These are phyloP conservation scores for Penicillium sp. DNA, from an alignment of 2,329 filamentous ascomycete genomes.

Conservation along the genomic window DNA sequence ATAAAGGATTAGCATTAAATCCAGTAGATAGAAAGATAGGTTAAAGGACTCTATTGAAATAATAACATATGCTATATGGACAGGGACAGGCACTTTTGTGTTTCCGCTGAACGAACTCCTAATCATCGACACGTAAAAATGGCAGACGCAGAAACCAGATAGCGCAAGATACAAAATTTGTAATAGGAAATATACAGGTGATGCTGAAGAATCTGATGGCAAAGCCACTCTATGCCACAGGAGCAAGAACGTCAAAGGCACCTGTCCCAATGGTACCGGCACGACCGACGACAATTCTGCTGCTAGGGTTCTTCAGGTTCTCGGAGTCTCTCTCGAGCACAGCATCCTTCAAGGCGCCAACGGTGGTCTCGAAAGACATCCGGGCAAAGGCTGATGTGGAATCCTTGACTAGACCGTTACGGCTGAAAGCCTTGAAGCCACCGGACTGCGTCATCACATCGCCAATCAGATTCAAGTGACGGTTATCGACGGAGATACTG, in stretches of 20 bases:
- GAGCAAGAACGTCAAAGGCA: conserved; percentile 75
- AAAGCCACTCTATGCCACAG: conserved; percentile 36
- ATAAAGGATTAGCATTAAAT: no score
- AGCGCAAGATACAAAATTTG: conserved; percentile 14
- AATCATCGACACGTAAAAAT: conserved; percentile 34
- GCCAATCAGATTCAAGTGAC: conserved; percentile 90
- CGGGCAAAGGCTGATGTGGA: conserved; percentile 91
- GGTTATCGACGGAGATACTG: conserved; percentile 84
- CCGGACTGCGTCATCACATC: conserved; percentile 97
- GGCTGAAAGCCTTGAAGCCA: conserved; percentile 84
- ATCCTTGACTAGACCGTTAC: conserved; percentile 71
- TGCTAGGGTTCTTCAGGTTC: conserved; percentile 75
- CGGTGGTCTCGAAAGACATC: conserved; percentile 98
- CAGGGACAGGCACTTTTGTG: conserved; percentile 31
- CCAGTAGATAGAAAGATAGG: no score
- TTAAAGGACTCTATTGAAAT: conserved; percentile 19
- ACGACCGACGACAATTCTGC: conserved; percentile 79
- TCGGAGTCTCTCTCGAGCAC: conserved; percentile 87
- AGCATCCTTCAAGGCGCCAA: conserved; percentile 87
- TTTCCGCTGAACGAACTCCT: conserved; percentile 36
- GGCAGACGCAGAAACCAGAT: conserved; percentile 11
- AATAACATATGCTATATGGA: conserved; percentile 28
- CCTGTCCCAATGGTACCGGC: conserved; percentile 82
- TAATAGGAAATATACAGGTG: conserved; percentile 25
- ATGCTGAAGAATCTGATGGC: no score